These are phyloP conservation scores for Marchantia polymorpha DNA, from an alignment of 225 moss, liverwort and hornwort species.

Conservation along the genomic window DNA sequence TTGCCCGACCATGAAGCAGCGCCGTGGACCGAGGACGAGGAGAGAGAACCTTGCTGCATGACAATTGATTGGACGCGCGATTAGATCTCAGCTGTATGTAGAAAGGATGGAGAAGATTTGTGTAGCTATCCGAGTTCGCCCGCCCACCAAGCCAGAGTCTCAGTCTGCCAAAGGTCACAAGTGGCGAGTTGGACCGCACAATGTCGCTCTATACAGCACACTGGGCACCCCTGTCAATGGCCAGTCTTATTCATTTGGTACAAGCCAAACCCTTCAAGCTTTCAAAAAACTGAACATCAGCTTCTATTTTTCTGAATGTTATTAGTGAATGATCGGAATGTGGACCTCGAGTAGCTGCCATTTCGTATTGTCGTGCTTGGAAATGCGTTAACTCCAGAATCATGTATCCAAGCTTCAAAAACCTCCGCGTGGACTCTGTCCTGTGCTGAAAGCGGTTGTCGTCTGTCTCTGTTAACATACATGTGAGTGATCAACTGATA, in stretches of 20 bases:
- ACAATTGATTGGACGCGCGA: too few relatives aligned
- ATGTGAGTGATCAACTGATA: too few relatives aligned
- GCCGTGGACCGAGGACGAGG: not conserved
- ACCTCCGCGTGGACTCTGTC: too few relatives aligned
- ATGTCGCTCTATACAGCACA: constrained; percentile 57
- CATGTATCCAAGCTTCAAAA: not conserved
- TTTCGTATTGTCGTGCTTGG: not conserved
- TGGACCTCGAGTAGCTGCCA: not conserved
- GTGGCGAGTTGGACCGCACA: constrained; percentile 62
- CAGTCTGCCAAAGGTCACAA: constrained; percentile 38
- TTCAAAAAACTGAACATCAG: not conserved
- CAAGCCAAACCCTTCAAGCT: constrained; percentile 5
- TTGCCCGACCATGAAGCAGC: constrained; percentile 4
- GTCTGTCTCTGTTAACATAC: too few relatives aligned
- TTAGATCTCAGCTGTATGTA: constrained; percentile 15
- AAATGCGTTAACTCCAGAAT: not conserved
- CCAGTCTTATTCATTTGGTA: constrained; percentile 73
- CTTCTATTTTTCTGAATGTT: not conserved
- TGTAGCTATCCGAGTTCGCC: constrained; percentile 81
- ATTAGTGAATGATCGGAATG: too few relatives aligned
- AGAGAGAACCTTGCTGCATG: not conserved
- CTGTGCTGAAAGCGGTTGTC: too few relatives aligned
- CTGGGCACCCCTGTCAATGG: constrained; percentile 70
- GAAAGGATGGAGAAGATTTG: constrained; percentile 73
- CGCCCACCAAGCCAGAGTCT: constrained; percentile 46